Percentiles rank a stretch among this genome's conserved stretches.
Evolutionary conservation across 352 stramenopile genomes (phyloP).

Genomic region (Lagenidium sp.): DNA sequence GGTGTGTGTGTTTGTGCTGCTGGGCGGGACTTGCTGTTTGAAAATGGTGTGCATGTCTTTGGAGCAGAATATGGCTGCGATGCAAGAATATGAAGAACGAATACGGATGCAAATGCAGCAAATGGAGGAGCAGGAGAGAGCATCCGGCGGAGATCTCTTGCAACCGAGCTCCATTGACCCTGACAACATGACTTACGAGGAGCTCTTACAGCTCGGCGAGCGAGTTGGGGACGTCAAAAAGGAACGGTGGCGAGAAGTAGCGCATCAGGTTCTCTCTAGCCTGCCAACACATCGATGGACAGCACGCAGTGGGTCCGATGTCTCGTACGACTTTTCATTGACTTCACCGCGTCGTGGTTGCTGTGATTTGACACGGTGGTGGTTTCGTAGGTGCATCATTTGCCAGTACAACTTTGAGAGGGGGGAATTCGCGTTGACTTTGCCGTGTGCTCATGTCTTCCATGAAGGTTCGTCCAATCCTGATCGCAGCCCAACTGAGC

Average conservation of each 20-base stretch:
- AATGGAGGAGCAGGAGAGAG: conserved; percentile 8
- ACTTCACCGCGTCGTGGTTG: neutral
- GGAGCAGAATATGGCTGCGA: conserved; percentile 56
- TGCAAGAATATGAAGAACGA: conserved; percentile 46
- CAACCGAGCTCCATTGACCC: conserved; percentile 31
- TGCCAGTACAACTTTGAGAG: conserved; percentile 56
- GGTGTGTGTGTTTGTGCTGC: conserved; percentile 21
- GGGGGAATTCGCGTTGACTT: conserved; percentile 48
- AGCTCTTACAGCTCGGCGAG: conserved; percentile 59
- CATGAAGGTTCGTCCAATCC: conserved; percentile 37
- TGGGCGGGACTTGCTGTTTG: neutral
- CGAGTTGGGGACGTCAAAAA: conserved; percentile 68
- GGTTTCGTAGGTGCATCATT: conserved; percentile 52
- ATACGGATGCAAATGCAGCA: conserved; percentile 12
- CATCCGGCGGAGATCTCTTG: neutral
- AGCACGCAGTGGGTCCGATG: conserved; percentile 22
- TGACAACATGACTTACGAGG: conserved; percentile 78
- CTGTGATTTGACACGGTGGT: neutral
- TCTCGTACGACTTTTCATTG: conserved; percentile 34
- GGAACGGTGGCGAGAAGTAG: conserved; percentile 55
- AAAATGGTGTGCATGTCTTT: neutral
- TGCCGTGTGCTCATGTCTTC: conserved; percentile 71
- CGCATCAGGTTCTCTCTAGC: conserved; percentile 48
- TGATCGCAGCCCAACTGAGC: too few species aligned
- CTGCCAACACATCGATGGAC: conserved; percentile 58